phyloP scores from a whole-genome alignment of 2,329 filamentous ascomycete genomes.

The Colletotrichum orchidophilum region DNA sequence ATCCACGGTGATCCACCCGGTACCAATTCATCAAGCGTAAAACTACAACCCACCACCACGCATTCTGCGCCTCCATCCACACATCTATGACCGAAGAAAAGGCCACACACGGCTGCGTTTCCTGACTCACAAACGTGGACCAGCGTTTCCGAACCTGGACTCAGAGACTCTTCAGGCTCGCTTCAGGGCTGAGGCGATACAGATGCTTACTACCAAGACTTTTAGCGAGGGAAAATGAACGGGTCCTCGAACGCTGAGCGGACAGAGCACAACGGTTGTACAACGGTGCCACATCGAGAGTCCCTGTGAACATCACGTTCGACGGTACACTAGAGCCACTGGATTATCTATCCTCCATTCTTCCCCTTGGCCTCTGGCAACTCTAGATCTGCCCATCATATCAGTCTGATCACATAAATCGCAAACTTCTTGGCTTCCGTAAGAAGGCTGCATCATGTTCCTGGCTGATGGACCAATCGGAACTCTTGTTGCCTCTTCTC shows the following conservation, averaged over 20 bases:
- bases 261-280: background rate
- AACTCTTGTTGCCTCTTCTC: conserved; percentile 1
- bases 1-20: conserved; percentile 9
- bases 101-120: background rate
- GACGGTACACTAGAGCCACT: background rate
- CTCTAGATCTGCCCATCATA: conserved; percentile 20
- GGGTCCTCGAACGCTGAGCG: conserved; percentile 15
- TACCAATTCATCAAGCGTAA: conserved; percentile 7
- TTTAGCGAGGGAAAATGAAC: background rate
- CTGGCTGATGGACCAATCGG: conserved; percentile 25
- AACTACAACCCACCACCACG: conserved; percentile 6
- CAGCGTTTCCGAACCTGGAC: conserved; percentile 19
- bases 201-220: conserved; percentile 20
- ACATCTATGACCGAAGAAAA: background rate
- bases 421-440: conserved; percentile 31
- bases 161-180: background rate
- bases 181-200: background rate
- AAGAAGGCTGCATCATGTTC: conserved; percentile 26
- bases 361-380: background rate
- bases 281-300: background rate
- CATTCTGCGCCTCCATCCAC: conserved; percentile 1
- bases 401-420: conserved; percentile 31
- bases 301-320: background rate
- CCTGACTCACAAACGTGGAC: conserved; percentile 20
- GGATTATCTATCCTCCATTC: too few species aligned